These are phyloP conservation scores for Calonectria henricotiae DNA, from an alignment of 2,329 filamentous ascomycete genomes.

Conservation along the genomic window DNA sequence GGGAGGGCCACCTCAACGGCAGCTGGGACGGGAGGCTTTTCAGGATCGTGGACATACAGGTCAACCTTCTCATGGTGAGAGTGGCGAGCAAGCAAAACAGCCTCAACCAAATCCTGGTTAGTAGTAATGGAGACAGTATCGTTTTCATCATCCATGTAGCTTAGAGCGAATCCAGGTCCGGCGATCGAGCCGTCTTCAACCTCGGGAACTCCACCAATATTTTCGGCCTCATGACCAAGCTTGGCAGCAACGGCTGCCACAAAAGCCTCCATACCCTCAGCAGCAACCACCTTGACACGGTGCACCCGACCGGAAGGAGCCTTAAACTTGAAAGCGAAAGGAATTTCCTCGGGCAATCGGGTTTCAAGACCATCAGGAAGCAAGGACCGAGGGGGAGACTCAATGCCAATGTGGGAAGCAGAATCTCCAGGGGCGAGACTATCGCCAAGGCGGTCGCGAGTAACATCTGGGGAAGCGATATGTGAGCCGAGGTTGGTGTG, in stretches of 20 bases:
- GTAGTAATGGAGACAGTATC: constrained; percentile 98
- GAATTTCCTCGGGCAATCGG: constrained; percentile 77
- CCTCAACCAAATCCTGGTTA: constrained; percentile 92
- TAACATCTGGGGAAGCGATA: constrained; percentile 85
- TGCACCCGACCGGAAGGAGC: constrained; percentile 95
- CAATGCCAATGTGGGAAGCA: constrained; percentile 90
- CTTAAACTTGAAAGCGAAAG: constrained; percentile 99
- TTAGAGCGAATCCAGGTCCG: constrained; percentile 88
- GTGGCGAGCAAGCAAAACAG: constrained; percentile 86
- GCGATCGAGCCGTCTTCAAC: constrained; percentile 86
- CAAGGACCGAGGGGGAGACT: constrained; percentile 81
- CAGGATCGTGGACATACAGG: constrained; percentile 94
- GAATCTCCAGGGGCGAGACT: constrained; percentile 95
- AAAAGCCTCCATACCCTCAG: constrained; percentile 85
- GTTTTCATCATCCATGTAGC: constrained; percentile 97
- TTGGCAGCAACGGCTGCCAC: constrained; percentile 86
- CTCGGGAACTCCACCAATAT: constrained; percentile 84
- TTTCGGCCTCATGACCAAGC: constrained; percentile 86
- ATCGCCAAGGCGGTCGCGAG: constrained; percentile 81
- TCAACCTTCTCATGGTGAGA: constrained; percentile 92
- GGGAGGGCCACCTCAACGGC: constrained; percentile 63
- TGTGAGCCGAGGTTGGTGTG: constrained; percentile 78
- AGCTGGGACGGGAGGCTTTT: constrained; percentile 84
- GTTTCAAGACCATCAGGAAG: constrained; percentile 66
- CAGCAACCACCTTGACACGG: constrained; percentile 86